Evolutionary conservation across 108 stramenopile genomes (phyloP), one percentile per base, ranked within the genome.

Genomic region (Bacterosira constricta): DNA sequence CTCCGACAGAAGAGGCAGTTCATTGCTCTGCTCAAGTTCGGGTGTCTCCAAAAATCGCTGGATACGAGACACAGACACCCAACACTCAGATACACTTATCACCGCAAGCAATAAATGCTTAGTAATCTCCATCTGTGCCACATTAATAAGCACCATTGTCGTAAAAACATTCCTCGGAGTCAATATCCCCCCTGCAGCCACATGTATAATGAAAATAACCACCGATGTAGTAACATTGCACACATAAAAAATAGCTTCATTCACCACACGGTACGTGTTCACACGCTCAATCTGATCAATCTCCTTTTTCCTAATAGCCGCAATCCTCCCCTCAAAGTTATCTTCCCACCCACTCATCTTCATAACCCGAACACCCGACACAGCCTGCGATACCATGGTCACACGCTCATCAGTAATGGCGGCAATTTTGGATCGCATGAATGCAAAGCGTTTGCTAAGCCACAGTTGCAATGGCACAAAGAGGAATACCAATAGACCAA

Each of bases 381-480:
- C 84, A 2, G 95, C 96, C 77, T 98, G 95, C 1, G 90, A 92
- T 6, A 96, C 90, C 63, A 94, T 78, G 27, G 81, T 90, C 2
- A 96, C 91, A 10, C 97, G 70, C 37, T 85, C 66, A 69, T 97
- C 97, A 30, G 97, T 97, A 51, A 94, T 86, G 7, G 52, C 79
- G 12, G 96, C 96, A 59, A 96, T 86, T 31, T 70, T 82, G n/a
- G 61, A 66, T 4, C 97, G 83, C 26, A 87, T 73, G 17, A 64
- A 29, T 1, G 90, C 93, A 66, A 98, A 97, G 34, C 74, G 69
- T 18, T 83, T 69, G 30, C 81, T 73, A 34, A 96, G 69, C 26
- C 72, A 81, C 41, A 91, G 70, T 78, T 96, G 97, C 61, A 96
- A 42, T 2, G 94, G 95, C 0, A 96, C 85, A n/a, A 98, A 89